phyloP scores from a whole-genome alignment of 257 asterid genomes.

The Schizonepeta tenuifolia region DNA sequence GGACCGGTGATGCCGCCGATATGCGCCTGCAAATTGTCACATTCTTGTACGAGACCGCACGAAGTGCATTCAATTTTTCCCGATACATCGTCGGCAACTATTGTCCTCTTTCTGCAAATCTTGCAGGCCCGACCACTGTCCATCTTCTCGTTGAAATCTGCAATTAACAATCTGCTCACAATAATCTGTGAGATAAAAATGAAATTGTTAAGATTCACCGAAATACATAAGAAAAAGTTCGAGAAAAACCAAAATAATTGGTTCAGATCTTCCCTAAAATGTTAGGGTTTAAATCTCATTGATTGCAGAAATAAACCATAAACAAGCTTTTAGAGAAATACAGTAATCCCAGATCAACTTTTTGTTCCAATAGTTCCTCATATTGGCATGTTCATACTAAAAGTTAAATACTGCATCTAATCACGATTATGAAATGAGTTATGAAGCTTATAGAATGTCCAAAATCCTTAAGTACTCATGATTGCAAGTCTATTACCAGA shows the following conservation, averaged over 20 bases:
- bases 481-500: neutral
- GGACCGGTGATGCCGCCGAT: constrained; percentile 62
- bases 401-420: neutral
- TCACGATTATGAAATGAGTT: neutral
- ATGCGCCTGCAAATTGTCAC: constrained; percentile 53
- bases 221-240: too few relatives aligned
- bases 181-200: neutral
- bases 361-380: neutral
- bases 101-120: constrained; percentile 46
- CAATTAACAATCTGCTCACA: neutral
- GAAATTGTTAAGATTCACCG: too few relatives aligned
- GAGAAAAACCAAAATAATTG: too few relatives aligned
- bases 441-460: neutral
- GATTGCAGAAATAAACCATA: too few relatives aligned
- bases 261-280: too few relatives aligned
- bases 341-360: neutral
- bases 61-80: constrained; percentile 56
- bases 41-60: constrained; percentile 69
- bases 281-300: too few relatives aligned
- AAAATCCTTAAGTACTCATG: neutral
- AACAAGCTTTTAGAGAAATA: neutral
- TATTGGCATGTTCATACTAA: neutral
- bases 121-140: constrained; percentile 55
- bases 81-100: constrained; percentile 38
- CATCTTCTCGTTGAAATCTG: constrained; percentile 32